Evolutionary conservation across 2,329 filamentous ascomycete genomes (phyloP).

Genomic region (Tolypocladium endophyticum): DNA sequence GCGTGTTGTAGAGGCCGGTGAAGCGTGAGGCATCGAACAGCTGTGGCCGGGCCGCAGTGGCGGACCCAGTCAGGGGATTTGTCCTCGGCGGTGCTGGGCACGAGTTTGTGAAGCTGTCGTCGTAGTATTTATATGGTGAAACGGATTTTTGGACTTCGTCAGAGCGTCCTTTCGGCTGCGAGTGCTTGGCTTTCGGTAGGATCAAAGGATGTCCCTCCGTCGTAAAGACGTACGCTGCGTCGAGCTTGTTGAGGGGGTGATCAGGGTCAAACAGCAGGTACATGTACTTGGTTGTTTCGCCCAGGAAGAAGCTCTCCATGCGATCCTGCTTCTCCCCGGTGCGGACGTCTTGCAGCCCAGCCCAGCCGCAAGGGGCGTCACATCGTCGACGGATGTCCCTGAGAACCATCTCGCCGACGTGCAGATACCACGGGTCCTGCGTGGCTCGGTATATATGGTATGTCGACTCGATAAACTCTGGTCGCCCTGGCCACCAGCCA

Average conservation of each 20-base stretch:
- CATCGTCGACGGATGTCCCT: slow-evolving; percentile 81
- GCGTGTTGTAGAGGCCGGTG: slow-evolving; percentile 69
- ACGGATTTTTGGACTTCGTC: slow-evolving; percentile 6
- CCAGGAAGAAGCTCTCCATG: slow-evolving; percentile 98
- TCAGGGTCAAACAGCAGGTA: slow-evolving; percentile 80
- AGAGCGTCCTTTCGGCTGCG: slow-evolving; percentile 3
- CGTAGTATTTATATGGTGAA: slow-evolving; percentile 24
- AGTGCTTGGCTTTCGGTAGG: slow-evolving; percentile 44
- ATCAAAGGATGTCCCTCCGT: slow-evolving; percentile 93
- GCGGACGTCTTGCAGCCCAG: slow-evolving; percentile 72
- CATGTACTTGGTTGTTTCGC: slow-evolving; percentile 92
- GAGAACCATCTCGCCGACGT: slow-evolving; percentile 92
- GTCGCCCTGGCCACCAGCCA: slow-evolving; percentile 89
- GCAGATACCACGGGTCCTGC: slow-evolving; percentile 88
- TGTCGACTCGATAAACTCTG: slow-evolving; percentile 94
- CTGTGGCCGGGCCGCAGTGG: slow-evolving; percentile 67
- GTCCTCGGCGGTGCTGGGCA: slow-evolving; percentile 51
- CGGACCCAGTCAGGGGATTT: slow-evolving; percentile 63
- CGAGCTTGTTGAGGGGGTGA: slow-evolving; percentile 79
- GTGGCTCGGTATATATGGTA: slow-evolving; percentile 95
- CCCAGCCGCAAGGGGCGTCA: slow-evolving; percentile 87
- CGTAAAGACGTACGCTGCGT: slow-evolving; percentile 84
- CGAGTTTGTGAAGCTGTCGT: slow-evolving; percentile 39
- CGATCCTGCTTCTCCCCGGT: slow-evolving; percentile 82
- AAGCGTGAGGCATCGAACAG: slow-evolving; percentile 84